Base-by-base conservation (phyloP, 768 basidiomycete genomes). In the Termitomyces sp. region DNA sequence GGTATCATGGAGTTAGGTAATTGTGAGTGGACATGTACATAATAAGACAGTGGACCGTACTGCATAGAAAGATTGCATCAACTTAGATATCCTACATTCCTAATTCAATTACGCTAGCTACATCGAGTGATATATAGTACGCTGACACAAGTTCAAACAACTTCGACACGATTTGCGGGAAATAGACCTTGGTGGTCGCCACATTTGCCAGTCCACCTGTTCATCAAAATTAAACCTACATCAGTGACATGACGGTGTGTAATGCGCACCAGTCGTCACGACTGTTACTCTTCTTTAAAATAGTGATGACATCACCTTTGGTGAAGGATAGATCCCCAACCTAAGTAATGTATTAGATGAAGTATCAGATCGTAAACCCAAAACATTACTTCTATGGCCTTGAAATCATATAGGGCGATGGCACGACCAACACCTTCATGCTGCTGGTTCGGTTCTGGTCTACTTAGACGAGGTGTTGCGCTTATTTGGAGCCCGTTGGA, bases 151-250 rank as follows among this genome's bases (percentile, higher is more conserved):
- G 38, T 32, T 67, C 62, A 78, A 35, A 72, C 70, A 51, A 90
- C 68, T 65, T 90, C 87, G n/a, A 90, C 87, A 62, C 89, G 90
- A 66, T 91, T 91, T 15, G 90, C 90, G 34, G 90, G 90, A 67
- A 93, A 92, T 44, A 86, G 79, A 0, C 90, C 90, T 60, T 80
- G 72, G 38, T 75, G 67, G 15, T 77, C 78, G 21, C 79, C 69
- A 2, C 84, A 57, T 64, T 80, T 85, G n/a, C 90, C 90, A 14
- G 76, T 85, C 90, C 90, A 92, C 88, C 88, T 90, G 55, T 15
- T 21, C 24, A 38, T 22, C 56, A 10, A 49, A 40, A 37, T 53
- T 22, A 45, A 44, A 51, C 52, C 28, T 26, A 0, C 22, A 19
- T 0, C 5, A 14, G 34, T 19, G 35, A 5, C 43, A 37, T 28